These are phyloP conservation scores for Toxoplasma gondii DNA, from an alignment of 169 alveolate genomes.

Conservation along the genomic window DNA sequence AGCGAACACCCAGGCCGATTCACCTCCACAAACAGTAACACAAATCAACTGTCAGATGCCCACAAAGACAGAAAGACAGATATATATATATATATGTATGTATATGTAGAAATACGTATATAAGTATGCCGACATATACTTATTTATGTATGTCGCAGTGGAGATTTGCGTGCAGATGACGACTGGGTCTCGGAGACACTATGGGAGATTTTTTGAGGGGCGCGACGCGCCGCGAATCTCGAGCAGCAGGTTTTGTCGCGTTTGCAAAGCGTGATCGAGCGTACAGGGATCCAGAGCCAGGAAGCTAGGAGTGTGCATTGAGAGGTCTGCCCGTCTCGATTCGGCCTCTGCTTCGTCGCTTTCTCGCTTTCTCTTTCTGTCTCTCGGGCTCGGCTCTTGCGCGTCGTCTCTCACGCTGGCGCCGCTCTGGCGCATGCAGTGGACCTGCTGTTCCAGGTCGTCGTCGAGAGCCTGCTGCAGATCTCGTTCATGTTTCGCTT, in stretches of 20 bases:
- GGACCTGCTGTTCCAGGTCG: not conserved
- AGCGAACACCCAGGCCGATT: no score
- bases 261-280: not conserved
- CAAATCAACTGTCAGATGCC: no score
- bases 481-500: not conserved
- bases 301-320: slow-evolving; percentile 25
- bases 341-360: not conserved
- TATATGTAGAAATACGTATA: not conserved
- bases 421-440: not conserved
- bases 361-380: not conserved
- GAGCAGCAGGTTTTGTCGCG: no score
- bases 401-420: not conserved
- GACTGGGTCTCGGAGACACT: no score
- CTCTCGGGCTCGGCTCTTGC: not conserved
- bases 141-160: not conserved
- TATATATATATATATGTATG: no score
- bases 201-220: no score
- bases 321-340: not conserved
- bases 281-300: slow-evolving; percentile 33
- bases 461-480: not conserved
- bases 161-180: no score
- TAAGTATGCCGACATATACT: not conserved
- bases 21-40: no score
- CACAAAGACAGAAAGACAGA: not conserved
- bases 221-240: no score